Evolutionary conservation across 805 yeast species (phyloP).

Genomic region (Tetrapisispora pingtungensis): DNA sequence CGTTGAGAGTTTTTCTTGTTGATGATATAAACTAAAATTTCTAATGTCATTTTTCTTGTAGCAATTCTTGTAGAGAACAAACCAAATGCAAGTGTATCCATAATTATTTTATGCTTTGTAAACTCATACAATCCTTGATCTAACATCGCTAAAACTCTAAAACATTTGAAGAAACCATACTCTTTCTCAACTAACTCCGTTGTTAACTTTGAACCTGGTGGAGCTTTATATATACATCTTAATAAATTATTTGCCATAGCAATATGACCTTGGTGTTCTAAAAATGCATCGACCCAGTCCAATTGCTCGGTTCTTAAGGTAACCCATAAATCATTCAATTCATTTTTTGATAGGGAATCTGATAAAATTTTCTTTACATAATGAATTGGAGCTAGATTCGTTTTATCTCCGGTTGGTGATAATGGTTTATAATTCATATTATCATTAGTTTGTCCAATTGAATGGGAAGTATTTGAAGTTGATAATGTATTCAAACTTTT

Average conservation of each 20-base stretch:
- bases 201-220: slow-evolving; percentile 21
- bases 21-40: slow-evolving; percentile 51
- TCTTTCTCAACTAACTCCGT: slow-evolving; percentile 56
- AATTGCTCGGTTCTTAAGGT: slow-evolving; percentile 83
- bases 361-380: slow-evolving; percentile 69
- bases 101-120: slow-evolving; percentile 30
- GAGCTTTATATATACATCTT: slow-evolving; percentile 30
- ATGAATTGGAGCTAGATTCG: slow-evolving; percentile 50
- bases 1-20: slow-evolving; percentile 38
- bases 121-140: slow-evolving; percentile 22
- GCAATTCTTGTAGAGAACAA: slow-evolving; percentile 62
- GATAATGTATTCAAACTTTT: background rate
- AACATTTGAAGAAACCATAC: slow-evolving; percentile 62
- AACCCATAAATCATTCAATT: slow-evolving; percentile 79
- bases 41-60: slow-evolving; percentile 74
- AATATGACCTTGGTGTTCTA: slow-evolving; percentile 73
- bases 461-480: background rate
- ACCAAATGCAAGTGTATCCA: slow-evolving; percentile 60
- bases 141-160: slow-evolving; percentile 40
- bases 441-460: background rate
- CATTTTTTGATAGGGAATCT: slow-evolving; percentile 54
- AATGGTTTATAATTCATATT: slow-evolving; percentile 15
- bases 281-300: slow-evolving; percentile 70
- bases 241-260: slow-evolving; percentile 61
- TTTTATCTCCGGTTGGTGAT: slow-evolving; percentile 22